Evolutionary conservation across 306 rosid species (phyloP).

Genomic region (Begonia fuchsioides): DNA sequence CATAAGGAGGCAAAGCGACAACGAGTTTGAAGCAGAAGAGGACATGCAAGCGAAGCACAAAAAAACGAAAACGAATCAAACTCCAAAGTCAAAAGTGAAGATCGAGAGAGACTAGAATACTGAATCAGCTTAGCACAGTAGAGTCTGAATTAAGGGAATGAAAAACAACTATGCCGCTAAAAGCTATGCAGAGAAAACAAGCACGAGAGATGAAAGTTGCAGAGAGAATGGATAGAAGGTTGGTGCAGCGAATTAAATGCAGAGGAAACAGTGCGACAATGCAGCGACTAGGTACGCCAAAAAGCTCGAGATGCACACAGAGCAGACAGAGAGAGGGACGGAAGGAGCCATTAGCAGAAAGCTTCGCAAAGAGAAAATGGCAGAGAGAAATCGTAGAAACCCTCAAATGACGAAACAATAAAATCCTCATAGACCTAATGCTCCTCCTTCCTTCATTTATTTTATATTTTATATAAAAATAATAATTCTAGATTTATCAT

Average conservation of each 20-base stretch:
- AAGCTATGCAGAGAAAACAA: not conserved
- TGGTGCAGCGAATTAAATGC: not conserved
- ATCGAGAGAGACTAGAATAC: not conserved
- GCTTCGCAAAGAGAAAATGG: slow-evolving; percentile 17
- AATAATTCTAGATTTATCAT: too few relatives aligned
- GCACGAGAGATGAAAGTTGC: not conserved
- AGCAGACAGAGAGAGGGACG: not conserved
- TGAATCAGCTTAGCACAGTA: not conserved
- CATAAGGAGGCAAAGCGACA: slow-evolving; percentile 11
- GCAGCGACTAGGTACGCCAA: slow-evolving; percentile 1
- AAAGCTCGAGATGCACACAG: slow-evolving; percentile 4
- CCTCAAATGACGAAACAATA: slow-evolving; percentile 29
- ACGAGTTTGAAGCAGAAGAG: slow-evolving; percentile 5
- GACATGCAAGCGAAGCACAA: not conserved
- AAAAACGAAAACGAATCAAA: too few relatives aligned
- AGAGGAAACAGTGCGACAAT: not conserved
- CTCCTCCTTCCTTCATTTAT: slow-evolving; percentile 13
- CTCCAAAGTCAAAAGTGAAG: too few relatives aligned
- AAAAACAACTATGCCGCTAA: not conserved
- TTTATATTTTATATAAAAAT: too few relatives aligned
- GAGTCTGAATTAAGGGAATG: not conserved
- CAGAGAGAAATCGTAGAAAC: slow-evolving; percentile 20
- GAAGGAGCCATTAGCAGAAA: slow-evolving; percentile 1
- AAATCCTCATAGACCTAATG: slow-evolving; percentile 11
- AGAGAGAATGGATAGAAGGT: slow-evolving; percentile 1